These are phyloP conservation scores for Corchorus olitorius DNA, from an alignment of 345 rosid species.

Conservation along the genomic window DNA sequence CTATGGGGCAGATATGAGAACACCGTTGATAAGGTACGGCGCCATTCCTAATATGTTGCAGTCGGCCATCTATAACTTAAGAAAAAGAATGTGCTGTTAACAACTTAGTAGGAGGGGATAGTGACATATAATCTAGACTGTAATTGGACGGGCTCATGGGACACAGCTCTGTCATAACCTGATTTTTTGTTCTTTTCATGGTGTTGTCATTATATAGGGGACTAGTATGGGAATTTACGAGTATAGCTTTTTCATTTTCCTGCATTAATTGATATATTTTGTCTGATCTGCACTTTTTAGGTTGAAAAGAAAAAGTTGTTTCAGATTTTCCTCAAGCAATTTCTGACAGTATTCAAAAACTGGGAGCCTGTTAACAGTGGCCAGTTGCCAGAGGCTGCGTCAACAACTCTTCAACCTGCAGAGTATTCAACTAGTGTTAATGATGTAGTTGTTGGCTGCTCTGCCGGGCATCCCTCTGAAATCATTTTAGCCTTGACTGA, in stretches of 20 bases:
- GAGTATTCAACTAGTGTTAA: constrained; percentile 33
- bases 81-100: constrained; percentile 35
- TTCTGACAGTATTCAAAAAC: constrained; percentile 52
- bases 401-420: constrained; percentile 30
- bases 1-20: constrained; percentile 60
- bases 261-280: constrained; percentile 15
- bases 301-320: constrained; percentile 58
- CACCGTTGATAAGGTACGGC: constrained; percentile 54
- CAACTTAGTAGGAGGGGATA: not conserved
- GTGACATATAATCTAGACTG: not conserved
- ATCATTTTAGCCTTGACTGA: constrained; percentile 49
- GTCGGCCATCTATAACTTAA: not conserved
- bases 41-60: constrained; percentile 32
- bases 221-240: no score
- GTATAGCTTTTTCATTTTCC: not conserved
- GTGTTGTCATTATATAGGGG: no score
- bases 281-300: constrained; percentile 33
- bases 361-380: constrained; percentile 60
- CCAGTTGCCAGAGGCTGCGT: constrained; percentile 42
- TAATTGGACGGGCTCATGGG: not conserved
- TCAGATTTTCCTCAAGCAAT: constrained; percentile 63
- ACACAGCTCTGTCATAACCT: no score
- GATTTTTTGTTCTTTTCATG: no score
- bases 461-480: constrained; percentile 70
- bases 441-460: constrained; percentile 55